Conservation (phyloP, 257 asterid genomes). For the Cruciata laevipes region DNA sequence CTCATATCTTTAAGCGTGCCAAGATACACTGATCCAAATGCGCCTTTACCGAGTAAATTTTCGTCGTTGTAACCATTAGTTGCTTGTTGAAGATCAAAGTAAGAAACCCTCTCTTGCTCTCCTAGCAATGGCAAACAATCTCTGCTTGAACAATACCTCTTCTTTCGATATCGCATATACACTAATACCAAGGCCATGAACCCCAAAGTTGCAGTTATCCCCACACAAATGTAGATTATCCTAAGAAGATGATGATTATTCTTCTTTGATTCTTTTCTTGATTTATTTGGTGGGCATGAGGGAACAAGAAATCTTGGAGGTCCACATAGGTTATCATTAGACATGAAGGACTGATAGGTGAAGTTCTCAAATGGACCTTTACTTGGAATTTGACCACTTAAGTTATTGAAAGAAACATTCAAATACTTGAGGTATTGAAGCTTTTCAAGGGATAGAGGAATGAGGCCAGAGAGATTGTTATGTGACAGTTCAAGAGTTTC, state of each 20-base stretch:
- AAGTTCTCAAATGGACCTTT: conserved; percentile 16
- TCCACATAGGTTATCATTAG: conserved; percentile 16
- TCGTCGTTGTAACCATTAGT: conserved; percentile 17
- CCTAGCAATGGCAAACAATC: not conserved
- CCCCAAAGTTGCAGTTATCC: not conserved
- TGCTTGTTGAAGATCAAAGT: conserved; percentile 19
- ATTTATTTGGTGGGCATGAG: not conserved
- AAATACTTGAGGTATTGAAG: conserved; percentile 18
- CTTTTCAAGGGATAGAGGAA: conserved; percentile 25
- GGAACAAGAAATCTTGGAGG: conserved; percentile 14
- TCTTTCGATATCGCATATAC: conserved; percentile 9
- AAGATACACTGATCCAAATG: conserved; percentile 26
- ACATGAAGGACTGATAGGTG: conserved; percentile 21
- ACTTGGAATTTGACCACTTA: conserved; percentile 25
- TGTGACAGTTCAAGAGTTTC: conserved; percentile 25
- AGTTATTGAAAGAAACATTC: conserved; percentile 19
- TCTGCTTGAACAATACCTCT: not conserved
- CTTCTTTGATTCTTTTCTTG: conserved; percentile 1
- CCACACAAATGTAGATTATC: not conserved
- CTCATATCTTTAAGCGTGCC: conserved; percentile 17
- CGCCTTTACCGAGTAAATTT: conserved; percentile 25
- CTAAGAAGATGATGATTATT: not conserved
- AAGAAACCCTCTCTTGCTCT: conserved; percentile 21
- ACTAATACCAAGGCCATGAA: conserved; percentile 6
- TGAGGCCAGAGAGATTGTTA: conserved; percentile 26